Percentiles rank a stretch among this genome's conserved stretches.
These are phyloP conservation scores for Leccinum incarnatum DNA, from an alignment of 768 basidiomycete genomes.

Conservation along the genomic window DNA sequence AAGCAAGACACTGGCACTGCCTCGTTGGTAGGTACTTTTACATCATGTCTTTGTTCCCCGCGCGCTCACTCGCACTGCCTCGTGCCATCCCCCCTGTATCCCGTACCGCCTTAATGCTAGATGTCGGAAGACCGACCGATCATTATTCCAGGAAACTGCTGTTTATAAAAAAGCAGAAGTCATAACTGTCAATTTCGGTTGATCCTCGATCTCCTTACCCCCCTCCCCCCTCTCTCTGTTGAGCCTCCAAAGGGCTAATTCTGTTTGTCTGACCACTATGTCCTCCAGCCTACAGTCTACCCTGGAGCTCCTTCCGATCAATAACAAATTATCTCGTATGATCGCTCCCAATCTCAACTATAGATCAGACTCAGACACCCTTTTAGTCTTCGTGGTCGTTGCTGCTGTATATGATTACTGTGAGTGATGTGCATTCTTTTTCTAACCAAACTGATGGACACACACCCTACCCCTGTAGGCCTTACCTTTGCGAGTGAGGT, in stretches of 20 bases:
- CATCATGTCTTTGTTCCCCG: background rate
- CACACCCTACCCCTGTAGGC: background rate
- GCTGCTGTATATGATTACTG: background rate
- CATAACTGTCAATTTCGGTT: background rate
- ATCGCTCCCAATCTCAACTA: background rate
- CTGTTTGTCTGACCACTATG: background rate
- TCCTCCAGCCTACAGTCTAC: background rate
- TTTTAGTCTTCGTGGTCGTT: background rate
- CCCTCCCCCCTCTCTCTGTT: background rate
- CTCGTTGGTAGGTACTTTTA: background rate
- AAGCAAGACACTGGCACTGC: background rate
- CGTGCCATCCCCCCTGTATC: background rate
- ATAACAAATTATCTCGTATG: background rate
- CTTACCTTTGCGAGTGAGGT: constrained; percentile 9
- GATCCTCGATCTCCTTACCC: background rate
- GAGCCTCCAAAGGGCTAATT: background rate
- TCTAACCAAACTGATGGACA: background rate
- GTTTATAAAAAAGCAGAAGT: background rate
- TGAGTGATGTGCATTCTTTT: background rate
- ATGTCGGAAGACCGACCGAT: background rate
- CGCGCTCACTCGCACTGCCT: background rate
- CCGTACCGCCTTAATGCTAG: background rate
- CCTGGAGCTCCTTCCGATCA: background rate
- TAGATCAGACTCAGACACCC: background rate
- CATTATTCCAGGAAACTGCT: background rate